A percentile compares a stretch with the other conserved stretches of the same genome.
These are phyloP conservation scores for Cokeromyces recurvatus DNA, from an alignment of 371 early-diverging fungal species.

Conservation along the genomic window DNA sequence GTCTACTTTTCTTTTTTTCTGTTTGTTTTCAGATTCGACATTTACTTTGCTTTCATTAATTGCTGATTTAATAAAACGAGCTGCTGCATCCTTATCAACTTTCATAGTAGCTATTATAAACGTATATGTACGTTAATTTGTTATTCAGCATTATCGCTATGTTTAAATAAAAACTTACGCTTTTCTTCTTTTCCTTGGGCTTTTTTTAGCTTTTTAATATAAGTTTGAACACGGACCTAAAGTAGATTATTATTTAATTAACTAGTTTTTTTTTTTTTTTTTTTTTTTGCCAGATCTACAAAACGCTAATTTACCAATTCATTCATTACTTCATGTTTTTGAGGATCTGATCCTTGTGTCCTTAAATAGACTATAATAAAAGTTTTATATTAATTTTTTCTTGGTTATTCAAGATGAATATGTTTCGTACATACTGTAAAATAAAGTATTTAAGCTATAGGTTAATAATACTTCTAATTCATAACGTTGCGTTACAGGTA, in stretches of 20 bases:
- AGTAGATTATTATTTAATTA: neutral
- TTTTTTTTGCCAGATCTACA: neutral
- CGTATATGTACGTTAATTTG: too few species aligned
- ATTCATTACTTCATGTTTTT: conserved; percentile 43
- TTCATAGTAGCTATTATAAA: conserved; percentile 33
- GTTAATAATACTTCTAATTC: conserved; percentile 51
- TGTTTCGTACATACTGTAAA: conserved; percentile 42
- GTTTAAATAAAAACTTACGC: too few species aligned
- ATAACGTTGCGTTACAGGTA: conserved; percentile 43
- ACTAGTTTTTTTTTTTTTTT: too few species aligned
- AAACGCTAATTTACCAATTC: conserved; percentile 36
- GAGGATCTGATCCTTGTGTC: conserved; percentile 45
- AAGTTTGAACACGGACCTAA: conserved; percentile 47
- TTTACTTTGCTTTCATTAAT: neutral
- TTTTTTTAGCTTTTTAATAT: conserved; percentile 44
- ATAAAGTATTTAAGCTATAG: conserved; percentile 49
- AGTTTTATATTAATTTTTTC: neutral
- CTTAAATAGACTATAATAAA: conserved; percentile 41
- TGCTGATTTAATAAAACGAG: conserved; percentile 49
- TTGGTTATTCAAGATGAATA: too few species aligned
- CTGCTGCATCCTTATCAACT: conserved; percentile 53
- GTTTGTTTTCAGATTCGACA: neutral
- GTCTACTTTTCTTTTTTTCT: conserved; percentile 3
- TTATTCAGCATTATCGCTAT: too few species aligned
- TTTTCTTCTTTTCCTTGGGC: conserved; percentile 36